Evolutionary conservation across 257 asterid genomes (phyloP).

Genomic region (Verbena officinalis): DNA sequence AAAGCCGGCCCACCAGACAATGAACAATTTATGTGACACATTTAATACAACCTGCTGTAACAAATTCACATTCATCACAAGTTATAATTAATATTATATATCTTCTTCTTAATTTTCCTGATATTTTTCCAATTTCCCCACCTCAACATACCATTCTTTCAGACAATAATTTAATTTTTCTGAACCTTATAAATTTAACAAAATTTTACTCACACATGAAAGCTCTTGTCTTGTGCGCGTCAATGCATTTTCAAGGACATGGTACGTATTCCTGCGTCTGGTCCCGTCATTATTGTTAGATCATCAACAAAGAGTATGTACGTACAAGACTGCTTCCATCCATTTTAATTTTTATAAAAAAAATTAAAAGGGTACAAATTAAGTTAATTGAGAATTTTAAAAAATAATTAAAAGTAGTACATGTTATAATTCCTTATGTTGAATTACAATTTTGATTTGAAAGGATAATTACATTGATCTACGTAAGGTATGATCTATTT

Average conservation of each 20-base stretch:
- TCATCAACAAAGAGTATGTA: no score
- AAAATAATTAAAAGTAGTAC: no score
- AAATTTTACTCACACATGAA: neutral
- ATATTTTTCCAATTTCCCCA: no score
- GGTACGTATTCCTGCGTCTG: neutral
- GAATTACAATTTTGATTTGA: no score
- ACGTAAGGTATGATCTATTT: no score
- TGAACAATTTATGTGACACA: slow-evolving; percentile 26
- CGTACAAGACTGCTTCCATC: no score
- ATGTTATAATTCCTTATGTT: no score
- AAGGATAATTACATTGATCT: no score
- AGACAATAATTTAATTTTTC: neutral
- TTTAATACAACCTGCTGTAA: slow-evolving; percentile 27
- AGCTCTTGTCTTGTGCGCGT: neutral
- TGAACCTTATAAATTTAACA: neutral
- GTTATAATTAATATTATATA: slow-evolving; percentile 10
- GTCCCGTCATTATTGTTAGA: neutral
- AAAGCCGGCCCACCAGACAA: slow-evolving; percentile 21
- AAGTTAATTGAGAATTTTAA: no score
- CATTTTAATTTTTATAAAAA: no score
- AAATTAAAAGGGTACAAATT: neutral
- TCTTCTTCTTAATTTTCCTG: no score
- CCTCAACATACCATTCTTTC: neutral
- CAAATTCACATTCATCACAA: slow-evolving; percentile 16
- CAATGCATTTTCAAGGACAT: neutral